Percentiles rank a stretch among this genome's conserved stretches.
Evolutionary conservation across 1,139 yeast genomes (phyloP).

Genomic region (Yamadazyma buinensis): DNA sequence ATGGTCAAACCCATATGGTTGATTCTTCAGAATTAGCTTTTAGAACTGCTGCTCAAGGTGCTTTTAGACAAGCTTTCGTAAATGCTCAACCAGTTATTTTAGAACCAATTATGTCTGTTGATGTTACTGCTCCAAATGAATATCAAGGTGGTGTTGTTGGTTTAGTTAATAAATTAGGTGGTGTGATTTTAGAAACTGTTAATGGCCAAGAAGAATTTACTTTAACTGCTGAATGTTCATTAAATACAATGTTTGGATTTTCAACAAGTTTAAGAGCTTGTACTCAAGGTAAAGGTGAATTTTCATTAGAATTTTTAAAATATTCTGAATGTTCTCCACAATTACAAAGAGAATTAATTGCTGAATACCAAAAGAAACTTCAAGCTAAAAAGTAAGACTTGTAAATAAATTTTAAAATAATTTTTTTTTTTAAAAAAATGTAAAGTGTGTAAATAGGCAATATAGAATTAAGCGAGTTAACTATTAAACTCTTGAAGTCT

Average conservation of each 20-base stretch:
- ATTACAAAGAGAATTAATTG: slow-evolving; percentile 85
- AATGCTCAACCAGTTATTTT: slow-evolving; percentile 81
- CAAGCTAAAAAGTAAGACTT: slow-evolving; percentile 21
- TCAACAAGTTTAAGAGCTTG: slow-evolving; percentile 94
- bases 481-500: too few species aligned
- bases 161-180: slow-evolving; percentile 85
- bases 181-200: slow-evolving; percentile 90
- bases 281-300: slow-evolving; percentile 99
- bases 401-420: too few species aligned
- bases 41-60: slow-evolving; percentile 87
- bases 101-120: slow-evolving; percentile 95
- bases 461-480: too few species aligned
- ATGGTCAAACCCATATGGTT: slow-evolving; percentile 96
- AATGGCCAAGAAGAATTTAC: slow-evolving; percentile 95
- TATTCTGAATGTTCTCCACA: slow-evolving; percentile 91
- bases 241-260: slow-evolving; percentile 93
- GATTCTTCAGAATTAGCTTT: slow-evolving; percentile 96
- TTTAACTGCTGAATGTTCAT: slow-evolving; percentile 88
- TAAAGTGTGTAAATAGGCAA: too few species aligned
- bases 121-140: slow-evolving; percentile 92
- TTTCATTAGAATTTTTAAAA: slow-evolving; percentile 88
- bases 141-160: slow-evolving; percentile 95
- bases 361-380: slow-evolving; percentile 57
- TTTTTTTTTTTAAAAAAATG: too few species aligned
- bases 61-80: slow-evolving; percentile 87